phyloP scores from a whole-genome alignment of 495 filamentous ascomycete species.

The Talaromyces thailandensis region DNA sequence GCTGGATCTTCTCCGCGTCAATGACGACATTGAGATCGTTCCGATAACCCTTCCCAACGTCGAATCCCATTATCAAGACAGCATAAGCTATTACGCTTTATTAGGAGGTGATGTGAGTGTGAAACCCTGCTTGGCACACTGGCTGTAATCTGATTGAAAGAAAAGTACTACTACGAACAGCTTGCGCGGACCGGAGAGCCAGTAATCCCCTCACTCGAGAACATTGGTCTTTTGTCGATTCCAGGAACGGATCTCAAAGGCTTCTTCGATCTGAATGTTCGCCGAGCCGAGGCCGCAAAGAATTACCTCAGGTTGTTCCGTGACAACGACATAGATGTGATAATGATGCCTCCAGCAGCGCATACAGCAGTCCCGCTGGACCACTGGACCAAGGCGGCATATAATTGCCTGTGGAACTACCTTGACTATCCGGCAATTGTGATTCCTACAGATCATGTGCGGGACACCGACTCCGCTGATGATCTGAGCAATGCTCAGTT shows the following conservation, averaged over 20 bases:
- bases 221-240: neutral
- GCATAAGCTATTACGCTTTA: neutral
- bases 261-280: neutral
- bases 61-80: neutral
- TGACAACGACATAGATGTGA: conserved; percentile 26
- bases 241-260: neutral
- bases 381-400: conserved; percentile 16
- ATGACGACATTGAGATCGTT: neutral
- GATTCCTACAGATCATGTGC: conserved; percentile 30
- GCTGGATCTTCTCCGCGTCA: neutral
- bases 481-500: neutral
- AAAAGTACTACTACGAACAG: neutral
- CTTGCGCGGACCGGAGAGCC: neutral
- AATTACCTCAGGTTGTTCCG: neutral
- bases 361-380: conserved; percentile 39
- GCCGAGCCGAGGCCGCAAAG: neutral
- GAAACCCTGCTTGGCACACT: neutral
- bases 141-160: neutral
- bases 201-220: neutral
- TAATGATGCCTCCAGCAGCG: conserved; percentile 37
- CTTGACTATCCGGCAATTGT: conserved; percentile 53
- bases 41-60: neutral
- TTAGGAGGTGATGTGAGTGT: neutral
- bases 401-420: conserved; percentile 55
- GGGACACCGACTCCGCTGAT: neutral